Evolutionary conservation across 1,139 yeast genomes (phyloP).

Genomic region (Pichia norvegensis): DNA sequence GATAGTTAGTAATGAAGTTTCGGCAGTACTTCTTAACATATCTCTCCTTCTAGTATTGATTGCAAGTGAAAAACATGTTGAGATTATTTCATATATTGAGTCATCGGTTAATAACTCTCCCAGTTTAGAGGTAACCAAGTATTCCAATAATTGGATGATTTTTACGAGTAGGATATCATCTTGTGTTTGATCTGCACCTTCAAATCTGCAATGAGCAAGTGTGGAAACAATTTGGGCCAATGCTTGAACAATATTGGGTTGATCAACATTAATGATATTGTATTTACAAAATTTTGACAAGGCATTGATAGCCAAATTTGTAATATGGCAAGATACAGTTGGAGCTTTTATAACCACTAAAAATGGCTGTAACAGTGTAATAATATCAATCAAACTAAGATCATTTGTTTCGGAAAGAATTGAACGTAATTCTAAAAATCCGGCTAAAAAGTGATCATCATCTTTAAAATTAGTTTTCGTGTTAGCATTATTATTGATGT

Average conservation of each 20-base stretch:
- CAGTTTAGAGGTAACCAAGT: slow-evolving; percentile 55
- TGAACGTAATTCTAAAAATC: slow-evolving; percentile 70
- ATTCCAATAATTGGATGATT: slow-evolving; percentile 69
- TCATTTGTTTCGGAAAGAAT: slow-evolving; percentile 54
- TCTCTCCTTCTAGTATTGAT: slow-evolving; percentile 91
- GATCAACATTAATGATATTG: slow-evolving; percentile 39
- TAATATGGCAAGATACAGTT: slow-evolving; percentile 77
- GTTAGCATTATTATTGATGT: slow-evolving; percentile 20
- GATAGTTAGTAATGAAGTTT: slow-evolving; percentile 68
- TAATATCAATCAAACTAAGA: slow-evolving; percentile 55
- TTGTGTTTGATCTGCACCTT: slow-evolving; percentile 86
- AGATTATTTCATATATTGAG: slow-evolving; percentile 79
- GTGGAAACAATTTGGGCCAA: slow-evolving; percentile 63
- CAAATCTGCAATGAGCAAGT: slow-evolving; percentile 89
- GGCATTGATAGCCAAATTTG: slow-evolving; percentile 73
- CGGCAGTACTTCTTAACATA: slow-evolving; percentile 82
- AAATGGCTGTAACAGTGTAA: slow-evolving; percentile 79
- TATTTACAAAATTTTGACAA: slow-evolving; percentile 62
- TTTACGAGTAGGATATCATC: slow-evolving; percentile 88
- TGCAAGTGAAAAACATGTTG: slow-evolving; percentile 86
- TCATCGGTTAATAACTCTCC: slow-evolving; percentile 69
- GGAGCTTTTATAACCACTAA: slow-evolving; percentile 79
- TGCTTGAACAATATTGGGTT: slow-evolving; percentile 44
- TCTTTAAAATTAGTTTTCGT: slow-evolving; percentile 21
- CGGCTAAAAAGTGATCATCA: slow-evolving; percentile 65